Evolutionary conservation across 2,329 filamentous ascomycete species (phyloP).

Genomic region (Pestalotiopsis sp.): DNA sequence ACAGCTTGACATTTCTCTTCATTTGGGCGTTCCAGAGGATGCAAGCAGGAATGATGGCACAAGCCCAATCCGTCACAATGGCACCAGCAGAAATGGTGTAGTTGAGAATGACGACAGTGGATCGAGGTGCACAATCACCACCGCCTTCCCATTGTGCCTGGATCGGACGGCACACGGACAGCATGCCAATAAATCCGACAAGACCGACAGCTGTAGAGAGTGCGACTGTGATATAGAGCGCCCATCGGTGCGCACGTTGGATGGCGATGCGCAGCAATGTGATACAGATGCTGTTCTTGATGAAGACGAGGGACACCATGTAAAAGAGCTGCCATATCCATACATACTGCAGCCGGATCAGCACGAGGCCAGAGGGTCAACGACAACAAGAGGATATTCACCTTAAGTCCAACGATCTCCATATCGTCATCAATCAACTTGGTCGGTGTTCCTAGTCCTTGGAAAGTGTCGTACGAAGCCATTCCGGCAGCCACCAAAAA

Average conservation of each 20-base stretch:
- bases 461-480: slow-evolving; percentile 11
- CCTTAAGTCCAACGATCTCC: slow-evolving; percentile 3
- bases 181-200: slow-evolving; percentile 9
- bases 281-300: slow-evolving; percentile 15
- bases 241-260: slow-evolving; percentile 7
- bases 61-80: slow-evolving; percentile 17
- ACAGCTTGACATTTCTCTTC: slow-evolving; percentile 13
- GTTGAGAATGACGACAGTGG: slow-evolving; percentile 8
- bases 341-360: slow-evolving; percentile 4
- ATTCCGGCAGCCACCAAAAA: slow-evolving; percentile 6
- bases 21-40: slow-evolving; percentile 18
- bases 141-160: slow-evolving; percentile 11
- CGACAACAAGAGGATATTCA: background rate
- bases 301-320: slow-evolving; percentile 6
- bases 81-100: slow-evolving; percentile 13
- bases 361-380: background rate
- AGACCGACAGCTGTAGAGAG: slow-evolving; percentile 2
- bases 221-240: slow-evolving; percentile 6
- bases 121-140: background rate
- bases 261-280: slow-evolving; percentile 16
- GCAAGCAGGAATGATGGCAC: slow-evolving; percentile 14
- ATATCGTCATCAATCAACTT: background rate
- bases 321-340: slow-evolving; percentile 17
- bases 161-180: slow-evolving; percentile 12
- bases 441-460: slow-evolving; percentile 1